A percentile compares a stretch with the other conserved stretches of the same genome.
These are phyloP conservation scores for Bombardia bombarda DNA, from an alignment of 495 filamentous ascomycete genomes.

Conservation along the genomic window DNA sequence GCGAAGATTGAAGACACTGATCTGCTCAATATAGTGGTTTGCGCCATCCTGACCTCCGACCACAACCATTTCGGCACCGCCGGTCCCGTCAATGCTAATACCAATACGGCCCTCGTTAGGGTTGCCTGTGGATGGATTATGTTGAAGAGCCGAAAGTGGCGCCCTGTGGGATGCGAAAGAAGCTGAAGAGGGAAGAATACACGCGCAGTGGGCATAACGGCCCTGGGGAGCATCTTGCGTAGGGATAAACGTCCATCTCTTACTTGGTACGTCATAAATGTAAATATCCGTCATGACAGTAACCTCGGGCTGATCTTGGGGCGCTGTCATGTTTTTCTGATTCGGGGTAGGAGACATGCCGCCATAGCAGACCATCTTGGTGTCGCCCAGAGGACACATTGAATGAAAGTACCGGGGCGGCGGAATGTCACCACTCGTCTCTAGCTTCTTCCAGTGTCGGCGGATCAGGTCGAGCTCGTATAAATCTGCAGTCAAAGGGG, in stretches of 20 bases:
- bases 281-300: conserved; percentile 98
- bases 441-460: conserved; percentile 87
- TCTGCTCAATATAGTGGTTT: conserved; percentile 98
- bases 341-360: conserved; percentile 82
- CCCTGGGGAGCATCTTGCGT: conserved; percentile 81
- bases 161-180: conserved; percentile 76
- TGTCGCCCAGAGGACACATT: conserved; percentile 85
- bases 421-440: conserved; percentile 75
- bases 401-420: conserved; percentile 94
- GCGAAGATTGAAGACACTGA: conserved; percentile 96
- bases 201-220: conserved; percentile 93
- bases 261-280: conserved; percentile 83
- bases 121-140: conserved; percentile 71
- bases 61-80: conserved; percentile 94
- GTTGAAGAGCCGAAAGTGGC: conserved; percentile 75
- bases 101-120: conserved; percentile 82
- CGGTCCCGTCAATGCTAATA: conserved; percentile 77
- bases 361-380: conserved; percentile 94
- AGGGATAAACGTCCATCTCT: conserved; percentile 77
- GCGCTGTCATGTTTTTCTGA: conserved; percentile 34
- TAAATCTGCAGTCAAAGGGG: conserved; percentile 74
- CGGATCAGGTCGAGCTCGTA: conserved; percentile 89
- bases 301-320: conserved; percentile 70
- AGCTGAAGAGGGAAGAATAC: conserved; percentile 81
- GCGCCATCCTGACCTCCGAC: conserved; percentile 93